Percentiles rank a stretch among this genome's conserved stretches.
Evolutionary conservation across 1,284 basidiomycete species (phyloP).

Genomic region (Clitocybe nebularis): DNA sequence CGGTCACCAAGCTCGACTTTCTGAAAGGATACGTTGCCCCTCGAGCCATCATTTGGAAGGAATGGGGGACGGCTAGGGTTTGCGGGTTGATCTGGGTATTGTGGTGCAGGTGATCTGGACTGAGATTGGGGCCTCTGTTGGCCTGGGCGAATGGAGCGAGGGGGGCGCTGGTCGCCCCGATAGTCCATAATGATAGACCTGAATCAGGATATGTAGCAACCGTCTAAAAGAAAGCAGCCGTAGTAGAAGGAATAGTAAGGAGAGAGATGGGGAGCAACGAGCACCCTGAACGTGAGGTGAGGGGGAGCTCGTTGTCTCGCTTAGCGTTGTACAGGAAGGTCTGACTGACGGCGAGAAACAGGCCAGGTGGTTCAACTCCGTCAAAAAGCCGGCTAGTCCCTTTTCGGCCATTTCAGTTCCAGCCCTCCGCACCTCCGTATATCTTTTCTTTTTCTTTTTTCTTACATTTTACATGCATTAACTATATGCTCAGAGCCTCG

Average conservation of each 20-base stretch:
- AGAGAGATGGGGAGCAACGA: conserved; percentile 1
- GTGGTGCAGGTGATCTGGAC: conserved; percentile 25
- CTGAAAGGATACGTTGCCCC: conserved; percentile 63
- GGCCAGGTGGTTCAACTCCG: background rate
- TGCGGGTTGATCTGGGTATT: conserved; percentile 23
- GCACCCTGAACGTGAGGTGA: background rate
- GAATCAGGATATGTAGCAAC: background rate
- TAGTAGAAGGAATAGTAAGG: background rate
- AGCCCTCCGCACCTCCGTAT: no score
- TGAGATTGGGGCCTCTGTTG: conserved; percentile 23
- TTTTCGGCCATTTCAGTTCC: conserved; percentile 3
- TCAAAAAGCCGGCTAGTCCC: background rate
- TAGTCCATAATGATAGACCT: conserved; percentile 35
- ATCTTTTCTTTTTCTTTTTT: no score
- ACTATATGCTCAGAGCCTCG: no score
- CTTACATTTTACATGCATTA: no score
- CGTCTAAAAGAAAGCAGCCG: no score
- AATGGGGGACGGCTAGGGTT: conserved; percentile 27
- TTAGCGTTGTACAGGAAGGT: background rate
- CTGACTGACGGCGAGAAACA: conserved; percentile 1
- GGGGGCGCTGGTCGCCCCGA: conserved; percentile 40
- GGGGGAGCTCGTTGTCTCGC: conserved; percentile 5
- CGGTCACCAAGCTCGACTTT: conserved; percentile 65
- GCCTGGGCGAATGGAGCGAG: conserved; percentile 41
- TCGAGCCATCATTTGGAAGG: conserved; percentile 30